phyloP scores from a whole-genome alignment of 805 yeast genomes.

The Nakazawaea holstii region DNA sequence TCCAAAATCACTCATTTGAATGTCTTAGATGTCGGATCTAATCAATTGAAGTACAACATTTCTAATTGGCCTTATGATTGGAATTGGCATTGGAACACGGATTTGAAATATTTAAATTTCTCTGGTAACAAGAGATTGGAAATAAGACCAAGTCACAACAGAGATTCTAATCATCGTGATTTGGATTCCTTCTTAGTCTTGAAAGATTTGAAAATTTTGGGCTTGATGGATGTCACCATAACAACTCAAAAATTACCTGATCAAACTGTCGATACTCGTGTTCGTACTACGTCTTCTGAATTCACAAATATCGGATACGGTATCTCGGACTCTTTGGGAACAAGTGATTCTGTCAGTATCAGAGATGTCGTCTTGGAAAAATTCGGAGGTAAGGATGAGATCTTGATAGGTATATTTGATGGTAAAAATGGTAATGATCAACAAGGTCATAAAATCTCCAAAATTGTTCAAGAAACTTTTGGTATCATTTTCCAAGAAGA shows the following conservation, averaged over 20 bases:
- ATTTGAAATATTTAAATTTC: slow-evolving; percentile 74
- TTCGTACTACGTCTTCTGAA: slow-evolving; percentile 84
- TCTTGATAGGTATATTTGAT: slow-evolving; percentile 77
- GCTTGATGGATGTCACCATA: slow-evolving; percentile 92
- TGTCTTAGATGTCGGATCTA: slow-evolving; percentile 86
- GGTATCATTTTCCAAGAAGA: slow-evolving; percentile 66
- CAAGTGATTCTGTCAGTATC: slow-evolving; percentile 55
- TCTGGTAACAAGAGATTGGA: slow-evolving; percentile 92
- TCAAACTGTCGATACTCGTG: slow-evolving; percentile 74
- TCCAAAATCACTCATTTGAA: slow-evolving; percentile 59
- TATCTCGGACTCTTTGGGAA: slow-evolving; percentile 83
- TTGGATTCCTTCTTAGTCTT: slow-evolving; percentile 62
- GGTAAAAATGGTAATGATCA: slow-evolving; percentile 61
- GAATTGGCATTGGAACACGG: slow-evolving; percentile 90
- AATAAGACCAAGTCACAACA: slow-evolving; percentile 60
- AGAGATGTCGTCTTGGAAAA: slow-evolving; percentile 85
- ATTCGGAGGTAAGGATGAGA: slow-evolving; percentile 81
- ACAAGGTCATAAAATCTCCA: slow-evolving; percentile 62
- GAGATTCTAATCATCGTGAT: slow-evolving; percentile 53
- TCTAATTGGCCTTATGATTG: slow-evolving; percentile 95
- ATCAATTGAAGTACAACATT: slow-evolving; percentile 84
- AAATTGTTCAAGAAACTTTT: slow-evolving; percentile 66
- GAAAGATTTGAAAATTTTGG: slow-evolving; percentile 66
- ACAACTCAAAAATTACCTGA: slow-evolving; percentile 88
- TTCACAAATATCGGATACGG: slow-evolving; percentile 78